Evolutionary conservation across 176 grass and related monocot genomes (phyloP).

Genomic region (Musa beccarii): DNA sequence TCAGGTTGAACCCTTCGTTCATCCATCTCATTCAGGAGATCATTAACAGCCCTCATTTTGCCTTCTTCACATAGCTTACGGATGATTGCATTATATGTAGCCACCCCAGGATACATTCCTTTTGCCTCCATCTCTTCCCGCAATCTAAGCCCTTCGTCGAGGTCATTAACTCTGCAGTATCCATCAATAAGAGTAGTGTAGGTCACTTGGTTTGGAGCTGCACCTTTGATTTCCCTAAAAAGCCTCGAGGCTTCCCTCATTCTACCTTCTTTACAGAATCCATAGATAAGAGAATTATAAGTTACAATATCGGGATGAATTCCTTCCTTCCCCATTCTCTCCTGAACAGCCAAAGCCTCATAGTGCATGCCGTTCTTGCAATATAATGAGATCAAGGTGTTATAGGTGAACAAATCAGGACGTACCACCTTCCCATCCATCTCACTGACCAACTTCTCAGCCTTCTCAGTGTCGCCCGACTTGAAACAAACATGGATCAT

Average conservation of each 20-base stretch:
- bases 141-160: conserved; percentile 41
- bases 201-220: conserved; percentile 41
- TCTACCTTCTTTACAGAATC: conserved; percentile 65
- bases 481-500: conserved; percentile 84
- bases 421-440: conserved; percentile 44
- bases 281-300: conserved; percentile 67
- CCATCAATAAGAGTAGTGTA: conserved; percentile 82
- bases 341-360: conserved; percentile 55
- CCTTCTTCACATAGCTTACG: conserved; percentile 74
- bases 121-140: conserved; percentile 50
- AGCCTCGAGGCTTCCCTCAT: conserved; percentile 49
- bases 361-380: conserved; percentile 80
- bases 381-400: conserved; percentile 70
- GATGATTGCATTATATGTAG: conserved; percentile 60
- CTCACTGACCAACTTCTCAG: conserved; percentile 36
- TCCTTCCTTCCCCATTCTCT: conserved; percentile 58
- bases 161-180: conserved; percentile 50
- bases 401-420: conserved; percentile 58
- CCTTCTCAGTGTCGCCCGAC: conserved; percentile 39
- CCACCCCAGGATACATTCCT: conserved; percentile 48
- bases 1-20: conserved; percentile 66
- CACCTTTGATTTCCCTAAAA: conserved; percentile 40
- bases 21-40: conserved; percentile 71
- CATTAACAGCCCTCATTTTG: conserved; percentile 60
- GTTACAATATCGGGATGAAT: conserved; percentile 49